Conservation (phyloP, 345 rosid species). For the Murraya paniculata region DNA sequence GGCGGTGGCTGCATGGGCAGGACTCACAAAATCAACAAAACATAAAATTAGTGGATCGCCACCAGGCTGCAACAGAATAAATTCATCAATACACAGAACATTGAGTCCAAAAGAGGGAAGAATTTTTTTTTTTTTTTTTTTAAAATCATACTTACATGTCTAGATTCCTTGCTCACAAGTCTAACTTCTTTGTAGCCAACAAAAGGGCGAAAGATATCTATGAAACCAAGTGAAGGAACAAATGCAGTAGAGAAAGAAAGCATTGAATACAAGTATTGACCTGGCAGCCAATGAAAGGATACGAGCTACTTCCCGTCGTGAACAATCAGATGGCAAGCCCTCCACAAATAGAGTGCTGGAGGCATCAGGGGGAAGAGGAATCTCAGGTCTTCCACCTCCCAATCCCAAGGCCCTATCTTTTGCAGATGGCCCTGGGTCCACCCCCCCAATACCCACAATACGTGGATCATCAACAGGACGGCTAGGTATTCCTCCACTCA, state of each 20-base stretch:
- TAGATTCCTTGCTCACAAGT: constrained; percentile 63
- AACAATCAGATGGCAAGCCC: constrained; percentile 59
- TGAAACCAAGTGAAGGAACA: constrained; percentile 38
- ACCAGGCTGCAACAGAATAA: constrained; percentile 45
- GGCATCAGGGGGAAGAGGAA: constrained; percentile 64
- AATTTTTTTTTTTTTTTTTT: no score
- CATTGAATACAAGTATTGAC: constrained; percentile 6
- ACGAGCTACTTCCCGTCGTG: constrained; percentile 59
- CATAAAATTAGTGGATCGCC: constrained; percentile 55
- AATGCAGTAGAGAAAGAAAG: background rate
- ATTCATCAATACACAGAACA: constrained; percentile 9
- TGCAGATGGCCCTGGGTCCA: constrained; percentile 36
- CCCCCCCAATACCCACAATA: constrained; percentile 29
- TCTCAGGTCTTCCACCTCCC: constrained; percentile 47
- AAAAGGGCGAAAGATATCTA: constrained; percentile 73
- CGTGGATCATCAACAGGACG: constrained; percentile 43
- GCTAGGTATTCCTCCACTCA: constrained; percentile 34
- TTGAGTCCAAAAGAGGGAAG: background rate
- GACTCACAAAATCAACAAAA: constrained; percentile 69
- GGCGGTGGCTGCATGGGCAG: constrained; percentile 69
- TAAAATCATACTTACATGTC: constrained; percentile 45
- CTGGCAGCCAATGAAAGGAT: constrained; percentile 35
- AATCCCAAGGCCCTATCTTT: constrained; percentile 40
- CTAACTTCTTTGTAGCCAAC: constrained; percentile 76
- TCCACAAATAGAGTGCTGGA: constrained; percentile 58